Evolutionary conservation across 2,329 filamentous ascomycete species (phyloP), one percentile per base, ranked within the genome.

Genomic region (Clonostachys solani): DNA sequence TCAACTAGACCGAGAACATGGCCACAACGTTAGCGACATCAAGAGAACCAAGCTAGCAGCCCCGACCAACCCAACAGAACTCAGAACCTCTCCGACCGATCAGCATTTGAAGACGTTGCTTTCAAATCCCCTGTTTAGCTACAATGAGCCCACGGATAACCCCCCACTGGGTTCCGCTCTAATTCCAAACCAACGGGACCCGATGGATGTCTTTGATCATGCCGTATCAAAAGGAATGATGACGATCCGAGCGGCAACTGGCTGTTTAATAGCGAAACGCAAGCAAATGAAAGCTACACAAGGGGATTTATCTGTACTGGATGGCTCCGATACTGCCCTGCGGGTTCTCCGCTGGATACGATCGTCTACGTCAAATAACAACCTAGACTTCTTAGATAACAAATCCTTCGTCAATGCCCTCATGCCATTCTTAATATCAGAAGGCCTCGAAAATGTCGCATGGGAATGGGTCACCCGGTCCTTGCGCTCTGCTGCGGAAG

Each of bases 1-100:
- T 47, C 74, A 80, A 33, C 74, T 83, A n/a, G 78, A 82, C 54
- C 69, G 65, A 40, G 78, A 83, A 56, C 75, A 83, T 55, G 78
- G 78, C 50, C 36, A 38, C 36, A n/a, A 38, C 15, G 15, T n/a
- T 18, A n/a, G 17, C 15, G 36, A 38, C 10, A 42, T 13, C 40
- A 23, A 12, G 37, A 18, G 37, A 17, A 17, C 40, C 40, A 42
- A 42, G 40, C 12, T 42, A 13, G 36, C 15, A 38, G 36, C 36
- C 17, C 36, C 36, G 36, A 29, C 23, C 23, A 29, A 8, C 23
- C 10, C 23, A 16, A 4, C 37, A 40, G n/a, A 40, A 12, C n/a
- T 50, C 64, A 52, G 77, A 72, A 55, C 61, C 43, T 66, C 67
- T 12, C 64, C 66, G 29, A 59, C 65, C 5, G 64, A 56, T 50